Evolutionary conservation across 208 protist species (phyloP).

Genomic region (Crithidia sp.): DNA sequence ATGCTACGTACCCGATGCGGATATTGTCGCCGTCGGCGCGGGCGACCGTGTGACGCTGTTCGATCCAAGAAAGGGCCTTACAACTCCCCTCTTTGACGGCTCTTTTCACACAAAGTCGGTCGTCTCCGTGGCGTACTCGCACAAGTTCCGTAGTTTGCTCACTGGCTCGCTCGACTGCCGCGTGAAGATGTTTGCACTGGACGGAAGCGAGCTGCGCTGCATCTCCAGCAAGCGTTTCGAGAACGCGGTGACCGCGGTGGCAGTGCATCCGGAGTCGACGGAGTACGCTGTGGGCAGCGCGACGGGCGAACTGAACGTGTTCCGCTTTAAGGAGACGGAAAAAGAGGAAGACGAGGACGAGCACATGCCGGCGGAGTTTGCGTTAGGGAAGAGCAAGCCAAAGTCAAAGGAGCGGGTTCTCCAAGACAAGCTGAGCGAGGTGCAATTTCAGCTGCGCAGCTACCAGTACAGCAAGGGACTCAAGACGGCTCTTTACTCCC

Average conservation of each 20-base stretch:
- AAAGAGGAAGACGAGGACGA: slow-evolving; percentile 21
- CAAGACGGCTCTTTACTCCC: slow-evolving; percentile 77
- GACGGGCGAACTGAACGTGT: slow-evolving; percentile 69
- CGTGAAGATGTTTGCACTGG: slow-evolving; percentile 82
- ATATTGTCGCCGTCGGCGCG: slow-evolving; percentile 49
- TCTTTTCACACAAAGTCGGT: slow-evolving; percentile 88
- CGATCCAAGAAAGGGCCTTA: slow-evolving; percentile 73
- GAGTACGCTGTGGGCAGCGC: slow-evolving; percentile 78
- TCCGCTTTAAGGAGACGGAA: slow-evolving; percentile 54
- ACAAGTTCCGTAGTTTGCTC: slow-evolving; percentile 64
- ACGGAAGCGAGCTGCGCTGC: slow-evolving; percentile 48
- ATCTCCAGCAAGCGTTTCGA: slow-evolving; percentile 72
- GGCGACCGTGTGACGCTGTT: slow-evolving; percentile 73
- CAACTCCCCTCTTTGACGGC: slow-evolving; percentile 43
- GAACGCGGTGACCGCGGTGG: slow-evolving; percentile 60
- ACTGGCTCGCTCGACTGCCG: slow-evolving; percentile 77
- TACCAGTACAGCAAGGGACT: slow-evolving; percentile 85
- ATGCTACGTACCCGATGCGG: slow-evolving; percentile 39
- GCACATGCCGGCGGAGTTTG: slow-evolving; percentile 16
- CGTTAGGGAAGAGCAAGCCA: slow-evolving; percentile 28
- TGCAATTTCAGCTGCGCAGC: slow-evolving; percentile 67
- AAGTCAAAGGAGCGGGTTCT: slow-evolving; percentile 46
- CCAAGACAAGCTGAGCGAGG: slow-evolving; percentile 52
- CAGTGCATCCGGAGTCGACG: slow-evolving; percentile 65
- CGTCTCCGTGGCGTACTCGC: slow-evolving; percentile 64